A percentile compares a stretch with the other conserved stretches of the same genome.
phyloP scores from a whole-genome alignment of 495 filamentous ascomycete genomes.

The Penicillium goetzii region DNA sequence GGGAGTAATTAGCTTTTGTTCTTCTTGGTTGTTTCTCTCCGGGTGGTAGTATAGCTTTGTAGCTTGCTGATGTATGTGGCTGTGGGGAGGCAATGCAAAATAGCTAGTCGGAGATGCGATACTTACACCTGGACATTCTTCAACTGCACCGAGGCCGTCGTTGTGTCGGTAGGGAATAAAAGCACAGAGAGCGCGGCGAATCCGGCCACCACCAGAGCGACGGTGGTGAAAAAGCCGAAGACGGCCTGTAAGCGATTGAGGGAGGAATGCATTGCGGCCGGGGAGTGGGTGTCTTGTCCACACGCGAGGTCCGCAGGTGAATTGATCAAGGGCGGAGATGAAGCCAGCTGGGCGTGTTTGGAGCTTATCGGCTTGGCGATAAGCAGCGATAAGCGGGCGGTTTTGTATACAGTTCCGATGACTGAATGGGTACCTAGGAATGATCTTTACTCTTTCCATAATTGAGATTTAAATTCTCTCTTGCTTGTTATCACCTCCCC shows the following conservation, averaged over 20 bases:
- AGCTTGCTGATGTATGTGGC: not conserved
- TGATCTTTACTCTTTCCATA: not conserved
- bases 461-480: not conserved
- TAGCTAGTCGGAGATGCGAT: not conserved
- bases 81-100: not conserved
- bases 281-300: not conserved
- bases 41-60: not conserved
- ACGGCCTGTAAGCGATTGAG: conserved; percentile 84
- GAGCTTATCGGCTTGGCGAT: conserved; percentile 22
- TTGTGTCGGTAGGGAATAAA: conserved; percentile 65
- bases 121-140: conserved; percentile 87
- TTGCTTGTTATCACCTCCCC: not conserved
- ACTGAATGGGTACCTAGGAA: not conserved
- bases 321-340: conserved; percentile 24
- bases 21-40: not conserved
- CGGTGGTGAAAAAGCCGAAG: conserved; percentile 97
- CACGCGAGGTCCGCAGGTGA: not conserved
- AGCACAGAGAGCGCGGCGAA: conserved; percentile 80
- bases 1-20: not conserved
- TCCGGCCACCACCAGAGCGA: conserved; percentile 77
- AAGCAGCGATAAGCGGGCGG: not conserved
- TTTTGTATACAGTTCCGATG: not conserved
- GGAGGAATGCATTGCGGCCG: conserved; percentile 78
- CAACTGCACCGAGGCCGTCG: conserved; percentile 65
- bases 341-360: conserved; percentile 46